Evolutionary conservation across 805 yeast species (phyloP), one percentile per base, ranked within the genome.

Genomic region (Torulaspora microellipsoides): DNA sequence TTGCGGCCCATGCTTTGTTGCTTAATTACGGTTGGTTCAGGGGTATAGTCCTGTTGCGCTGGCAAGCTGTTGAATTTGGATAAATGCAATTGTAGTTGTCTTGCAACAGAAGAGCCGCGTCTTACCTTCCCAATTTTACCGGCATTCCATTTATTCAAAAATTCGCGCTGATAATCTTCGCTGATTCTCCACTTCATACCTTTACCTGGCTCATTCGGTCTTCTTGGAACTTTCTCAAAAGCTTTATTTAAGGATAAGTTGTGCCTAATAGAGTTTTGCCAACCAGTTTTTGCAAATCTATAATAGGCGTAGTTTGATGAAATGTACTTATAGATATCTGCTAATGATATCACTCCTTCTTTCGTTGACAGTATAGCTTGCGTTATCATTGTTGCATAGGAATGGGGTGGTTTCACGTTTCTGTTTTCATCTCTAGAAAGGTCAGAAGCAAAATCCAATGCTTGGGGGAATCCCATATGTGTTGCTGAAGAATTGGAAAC

Each of bases 101-200:
- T 75, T 23, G 90, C 80, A 10, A 85, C 93, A 28, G 86, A 79
- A 9, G 86, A 80, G 8, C 95, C 95, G 54, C 95, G 70, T 67
- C 87, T 79, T 14, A 81, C 75, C 56, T 85, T 85, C 54, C 81
- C 78, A 38, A 85, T 66, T 31, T 83, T 76, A 12, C 96, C 96
- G 47, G 77, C 81, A 46, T 78, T 78, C 68, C 90, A 81, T 68
- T 89, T 86, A 53, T 75, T 77, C 61, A 90, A 66, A 57, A 90
- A 90, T 52, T 93, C 99, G 35, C 81, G 81, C 56, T 84, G 82
- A 63, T 85, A 91, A 37, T 81, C 70, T 32, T 87, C 93, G 50
- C 89, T 80, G 46, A 93, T 90, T 68, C 89, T 95, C 99, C 99
- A 93, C 67, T 93, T 93, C 95, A 93, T 91, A 51, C 99, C 98